Evolutionary conservation across 148 eudicot species (phyloP), one percentile per base, ranked within the genome.

Genomic region (Rhododendron ferrugineum): DNA sequence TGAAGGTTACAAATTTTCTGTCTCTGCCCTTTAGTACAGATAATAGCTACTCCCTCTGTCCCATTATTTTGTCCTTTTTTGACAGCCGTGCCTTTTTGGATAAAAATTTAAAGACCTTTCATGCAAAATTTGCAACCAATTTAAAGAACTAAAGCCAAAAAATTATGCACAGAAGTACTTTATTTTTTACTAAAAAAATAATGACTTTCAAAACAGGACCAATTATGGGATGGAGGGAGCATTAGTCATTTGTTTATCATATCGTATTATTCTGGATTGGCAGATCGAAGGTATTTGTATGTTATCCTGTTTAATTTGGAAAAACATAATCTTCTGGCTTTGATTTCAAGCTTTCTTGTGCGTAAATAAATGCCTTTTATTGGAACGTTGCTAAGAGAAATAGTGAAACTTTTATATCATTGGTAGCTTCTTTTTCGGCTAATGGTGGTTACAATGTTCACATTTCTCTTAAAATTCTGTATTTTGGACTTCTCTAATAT

Each of bases 1-100:
- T 93, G 68, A 90, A 92, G 92, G 95, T 91, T 66, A 26, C 83
- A 62, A 85, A 28, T 60, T 72, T 75, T 6, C 30, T 78, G n/a
- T 34, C 76, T 75, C 26, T 9, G 30, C 23, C 52, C 42, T 73
- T 70, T 70, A 11, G 36, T 28, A 11, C 34, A 68, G 74, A 68
- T 28, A 68, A 49, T 62, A 23, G 28, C 44, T 58, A 30, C 36
- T 47, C 22, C 40, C 66, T 84, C 26, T 83, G n/a, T 60, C 70
- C 28, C 30, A 62, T 26, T n/a, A 62, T 62, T 62, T 62, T 62
- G 10, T 23, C 28, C 14, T 62, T 62, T 8, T 23, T 23, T 62
- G 3, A 62, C 14, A 2, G 70, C 70, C 2, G 26, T 6, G 66
- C 10, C 26, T 22, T 20, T 60, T 58, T 60, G n/a, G 66, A 22